Evolutionary conservation across 257 asterid species (phyloP), one percentile per base, ranked within the genome.

Genomic region (Nicotiana otophora): DNA sequence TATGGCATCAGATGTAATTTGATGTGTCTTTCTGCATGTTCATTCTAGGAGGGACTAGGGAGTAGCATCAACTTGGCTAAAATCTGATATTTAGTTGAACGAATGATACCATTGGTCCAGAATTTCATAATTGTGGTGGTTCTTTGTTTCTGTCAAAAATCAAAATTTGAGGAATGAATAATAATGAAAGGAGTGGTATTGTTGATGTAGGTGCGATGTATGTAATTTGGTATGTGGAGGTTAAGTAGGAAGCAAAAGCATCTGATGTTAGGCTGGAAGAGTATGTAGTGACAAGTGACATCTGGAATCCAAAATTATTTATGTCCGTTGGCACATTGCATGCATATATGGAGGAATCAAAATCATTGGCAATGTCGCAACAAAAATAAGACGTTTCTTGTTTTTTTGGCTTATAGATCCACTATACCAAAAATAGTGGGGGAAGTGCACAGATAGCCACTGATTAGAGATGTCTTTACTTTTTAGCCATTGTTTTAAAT

Each of bases 331-430:
- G 3, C 34, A 70, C 78, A 20, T 36, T 57, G 48, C 48, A 39
- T 68, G 60, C 60, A 42, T 12, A 14, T 58, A 48, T 15, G 80
- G 80, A 75, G 80, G 80, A 75, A 75, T 75, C 80, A 48, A 61
- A 75, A 75, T 75, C 80, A 48, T 75, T 51, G 0, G 39, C 79
- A 46, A 39, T 0, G n/a, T n/a, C 0, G 0, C 19, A 31, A 31
- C 34, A 31, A 31, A 31, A 31, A 31, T 31, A 31, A 31, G 34
- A 31, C 34, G 4, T 31, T 31, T 31, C 34, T 31, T 4, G 34
- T 5, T 31, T 3, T 31, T 3, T 31, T 31, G 33, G 33, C 4
- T 31, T 31, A 31, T 31, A 31, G 2, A 31, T 31, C 4, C 33
- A 31, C 33, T 31, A 31, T 31, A 31, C 33, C 33, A 31, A 39